Evolutionary conservation across 169 alveolate species (phyloP), one percentile per base, ranked within the genome.

Genomic region (Perkinsus marinus): DNA sequence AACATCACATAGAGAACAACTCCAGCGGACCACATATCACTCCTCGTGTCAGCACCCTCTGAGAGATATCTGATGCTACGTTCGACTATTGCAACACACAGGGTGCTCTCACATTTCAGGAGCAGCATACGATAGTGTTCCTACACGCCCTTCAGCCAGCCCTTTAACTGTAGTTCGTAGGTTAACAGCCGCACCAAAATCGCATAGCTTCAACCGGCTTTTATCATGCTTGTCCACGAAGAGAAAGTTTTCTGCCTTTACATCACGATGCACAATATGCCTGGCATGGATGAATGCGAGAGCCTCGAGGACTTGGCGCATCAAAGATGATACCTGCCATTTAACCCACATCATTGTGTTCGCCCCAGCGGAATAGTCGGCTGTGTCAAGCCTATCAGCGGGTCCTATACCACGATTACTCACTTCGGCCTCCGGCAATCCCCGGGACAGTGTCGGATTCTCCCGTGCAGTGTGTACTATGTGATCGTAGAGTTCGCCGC

Each of bases 231-330:
- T 47, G 39, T 39, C 79, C 0, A 57, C 47, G 39, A 93, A 94
- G 7, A 96, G 94, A n/a, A 96, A 92, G 89, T 96, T 96, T 89
- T 95, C 97, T 0, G 96, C 97, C 90, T 96, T 96, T 57, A 96
- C 69, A 92, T 96, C 98, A 57, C 97, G 94, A 93, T 96, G 98
- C 22, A 93, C 95, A 68, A 96, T 94, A 9, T 94, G 92, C 34
- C 92, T 94, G 30, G 91, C 92, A 91, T 96, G 97, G 39, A 95
- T 92, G 90, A 94, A 96, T 38, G 89, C 92, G 69, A 96, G 90
- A 19, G 97, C 96, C 43, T 92, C 89, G 39, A 96, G 68, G 68
- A 96, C 92, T 68, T 95, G 95, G 37, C 95, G 93, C 95, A 93
- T 92, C 92, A 39, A 34, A 39, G 92, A 92, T 34, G 94, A 93